phyloP scores from a whole-genome alignment of 1,139 yeast species.

The Kazachstania sp. region DNA sequence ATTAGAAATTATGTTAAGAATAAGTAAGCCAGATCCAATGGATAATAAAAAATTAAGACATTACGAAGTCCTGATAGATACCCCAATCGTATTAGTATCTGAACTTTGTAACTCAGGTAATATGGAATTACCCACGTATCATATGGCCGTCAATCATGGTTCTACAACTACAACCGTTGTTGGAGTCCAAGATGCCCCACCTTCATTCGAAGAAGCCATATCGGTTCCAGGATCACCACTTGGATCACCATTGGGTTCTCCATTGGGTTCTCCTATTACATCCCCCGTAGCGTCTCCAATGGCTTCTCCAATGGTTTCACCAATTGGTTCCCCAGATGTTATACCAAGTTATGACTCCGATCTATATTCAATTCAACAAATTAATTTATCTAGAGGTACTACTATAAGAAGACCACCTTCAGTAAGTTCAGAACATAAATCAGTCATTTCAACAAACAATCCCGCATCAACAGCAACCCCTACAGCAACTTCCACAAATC shows the following conservation, averaged over 20 bases:
- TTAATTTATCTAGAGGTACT: conserved; percentile 24
- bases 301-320: conserved; percentile 21
- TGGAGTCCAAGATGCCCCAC: conserved; percentile 31
- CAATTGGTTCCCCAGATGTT: conserved; percentile 21
- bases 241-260: conserved; percentile 11
- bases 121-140: conserved; percentile 64
- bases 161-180: neutral
- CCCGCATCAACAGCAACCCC: neutral
- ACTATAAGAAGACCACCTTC: conserved; percentile 12
- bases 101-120: conserved; percentile 64
- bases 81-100: conserved; percentile 69
- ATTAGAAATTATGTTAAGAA: conserved; percentile 67
- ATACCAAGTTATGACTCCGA: conserved; percentile 20
- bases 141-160: conserved; percentile 32
- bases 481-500: neutral
- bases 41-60: conserved; percentile 60
- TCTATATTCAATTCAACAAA: conserved; percentile 25
- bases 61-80: conserved; percentile 84
- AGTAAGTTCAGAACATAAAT: neutral
- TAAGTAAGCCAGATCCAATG: conserved; percentile 54
- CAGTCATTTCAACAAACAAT: neutral
- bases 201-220: conserved; percentile 53
- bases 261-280: conserved; percentile 18
- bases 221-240: conserved; percentile 22
- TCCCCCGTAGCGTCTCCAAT: conserved; percentile 16